Conservation (phyloP, 2,329 filamentous ascomycete species). For the Exophiala calicioides region DNA sequence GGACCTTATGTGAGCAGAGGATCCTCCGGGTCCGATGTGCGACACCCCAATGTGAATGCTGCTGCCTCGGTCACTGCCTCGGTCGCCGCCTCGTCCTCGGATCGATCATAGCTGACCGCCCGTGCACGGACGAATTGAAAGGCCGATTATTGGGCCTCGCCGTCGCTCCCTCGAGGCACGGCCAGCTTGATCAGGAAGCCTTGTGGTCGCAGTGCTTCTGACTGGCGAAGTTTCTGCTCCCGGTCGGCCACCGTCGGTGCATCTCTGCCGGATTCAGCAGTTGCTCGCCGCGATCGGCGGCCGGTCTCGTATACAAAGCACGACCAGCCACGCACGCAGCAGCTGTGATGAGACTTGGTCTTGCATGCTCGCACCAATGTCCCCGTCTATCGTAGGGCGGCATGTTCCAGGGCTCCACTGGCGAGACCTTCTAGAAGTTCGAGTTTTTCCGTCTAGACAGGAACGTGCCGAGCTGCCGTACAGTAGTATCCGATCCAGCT, state of each 20-base stretch:
- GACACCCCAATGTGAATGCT: slow-evolving; percentile 1
- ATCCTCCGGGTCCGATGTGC: too few species aligned
- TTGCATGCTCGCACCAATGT: too few species aligned
- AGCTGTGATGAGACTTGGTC: slow-evolving; percentile 2
- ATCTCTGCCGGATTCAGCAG: slow-evolving; percentile 6
- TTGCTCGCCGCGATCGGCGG: slow-evolving; percentile 4
- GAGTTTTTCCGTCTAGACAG: slow-evolving; percentile 18
- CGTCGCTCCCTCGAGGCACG: too few species aligned
- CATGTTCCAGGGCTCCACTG: slow-evolving; percentile 6
- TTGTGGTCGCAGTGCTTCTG: neutral
- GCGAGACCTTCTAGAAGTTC: slow-evolving; percentile 12
- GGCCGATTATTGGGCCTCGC: too few species aligned
- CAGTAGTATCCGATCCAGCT: slow-evolving; percentile 9
- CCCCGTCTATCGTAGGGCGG: too few species aligned
- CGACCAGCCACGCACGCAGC: neutral
- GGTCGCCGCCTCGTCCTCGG: too few species aligned
- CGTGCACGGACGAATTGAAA: too few species aligned
- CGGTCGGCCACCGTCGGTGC: neutral
- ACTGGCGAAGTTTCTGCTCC: slow-evolving; percentile 10
- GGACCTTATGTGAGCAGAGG: too few species aligned
- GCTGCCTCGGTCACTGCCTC: neutral
- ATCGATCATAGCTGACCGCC: too few species aligned
- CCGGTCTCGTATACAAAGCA: slow-evolving; percentile 2
- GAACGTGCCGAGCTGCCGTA: slow-evolving; percentile 24
- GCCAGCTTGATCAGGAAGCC: slow-evolving; percentile 9